phyloP scores from a whole-genome alignment of 2,329 filamentous ascomycete genomes.

The Penicillium hesseltinei region DNA sequence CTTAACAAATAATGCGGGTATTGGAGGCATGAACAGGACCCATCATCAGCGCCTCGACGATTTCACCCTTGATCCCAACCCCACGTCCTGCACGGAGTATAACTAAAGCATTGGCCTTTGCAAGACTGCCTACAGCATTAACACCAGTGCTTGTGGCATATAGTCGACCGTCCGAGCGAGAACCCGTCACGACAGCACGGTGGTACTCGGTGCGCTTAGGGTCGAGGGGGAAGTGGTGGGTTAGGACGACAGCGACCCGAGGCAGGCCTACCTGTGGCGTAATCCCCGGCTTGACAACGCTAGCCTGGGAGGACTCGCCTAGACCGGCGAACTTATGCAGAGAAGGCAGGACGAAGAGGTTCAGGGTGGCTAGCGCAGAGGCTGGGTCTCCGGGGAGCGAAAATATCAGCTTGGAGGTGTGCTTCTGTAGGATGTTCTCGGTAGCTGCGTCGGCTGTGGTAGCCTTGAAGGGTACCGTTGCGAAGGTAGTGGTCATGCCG shows the following conservation, averaged over 20 bases:
- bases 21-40: slow-evolving; percentile 40
- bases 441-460: neutral
- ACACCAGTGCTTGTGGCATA: slow-evolving; percentile 67
- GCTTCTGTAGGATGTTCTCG: slow-evolving; percentile 47
- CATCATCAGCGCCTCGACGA: slow-evolving; percentile 77
- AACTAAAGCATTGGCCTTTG: slow-evolving; percentile 80
- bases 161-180: slow-evolving; percentile 61
- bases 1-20: slow-evolving; percentile 1
- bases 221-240: slow-evolving; percentile 72
- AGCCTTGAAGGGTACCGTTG: slow-evolving; percentile 67
- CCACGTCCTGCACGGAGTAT: slow-evolving; percentile 53
- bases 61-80: slow-evolving; percentile 64
- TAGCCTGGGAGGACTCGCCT: slow-evolving; percentile 11
- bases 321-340: slow-evolving; percentile 74
- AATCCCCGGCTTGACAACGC: slow-evolving; percentile 34
- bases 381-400: slow-evolving; percentile 90
- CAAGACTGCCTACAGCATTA: slow-evolving; percentile 81
- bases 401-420: slow-evolving; percentile 70
- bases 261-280: slow-evolving; percentile 64
- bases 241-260: slow-evolving; percentile 65
- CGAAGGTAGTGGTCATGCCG: slow-evolving; percentile 94
- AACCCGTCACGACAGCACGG: slow-evolving; percentile 67
- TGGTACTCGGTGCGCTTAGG: slow-evolving; percentile 77
- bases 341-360: slow-evolving; percentile 86
- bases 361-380: slow-evolving; percentile 84